phyloP scores from a whole-genome alignment of 257 asterid genomes.

The Solanum dulcamara region DNA sequence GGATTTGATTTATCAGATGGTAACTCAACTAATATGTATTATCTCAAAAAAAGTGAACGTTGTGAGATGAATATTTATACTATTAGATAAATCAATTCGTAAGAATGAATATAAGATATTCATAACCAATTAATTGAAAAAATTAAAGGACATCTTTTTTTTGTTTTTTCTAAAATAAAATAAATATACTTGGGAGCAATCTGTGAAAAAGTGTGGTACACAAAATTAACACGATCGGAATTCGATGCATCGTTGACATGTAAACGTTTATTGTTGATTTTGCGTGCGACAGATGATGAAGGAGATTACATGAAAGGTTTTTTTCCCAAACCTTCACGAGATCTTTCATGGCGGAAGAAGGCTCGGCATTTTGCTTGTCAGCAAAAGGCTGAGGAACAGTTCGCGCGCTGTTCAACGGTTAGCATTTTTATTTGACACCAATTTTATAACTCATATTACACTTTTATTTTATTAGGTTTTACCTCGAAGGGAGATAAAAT shows the following conservation, averaged over 20 bases:
- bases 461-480: background rate
- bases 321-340: background rate
- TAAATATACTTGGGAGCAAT: slow-evolving; percentile 37
- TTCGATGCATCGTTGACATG: background rate
- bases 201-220: slow-evolving; percentile 21
- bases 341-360: background rate
- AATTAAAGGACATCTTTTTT: background rate
- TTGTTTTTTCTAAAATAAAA: background rate
- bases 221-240: background rate
- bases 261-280: background rate
- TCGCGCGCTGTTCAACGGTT: background rate
- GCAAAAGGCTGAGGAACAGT: background rate
- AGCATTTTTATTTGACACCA: background rate
- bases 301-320: background rate
- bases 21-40: no score
- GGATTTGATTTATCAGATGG: no score
- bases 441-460: background rate
- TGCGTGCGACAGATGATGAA: background rate
- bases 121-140: background rate
- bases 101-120: background rate
- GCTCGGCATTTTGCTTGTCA: background rate
- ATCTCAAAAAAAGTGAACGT: no score
- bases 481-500: background rate
- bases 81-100: no score
- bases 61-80: no score